Percentiles rank a stretch among this genome's conserved stretches.
Conservation (phyloP, 1,284 basidiomycete genomes). For the Apiotrichum porosum region DNA sequence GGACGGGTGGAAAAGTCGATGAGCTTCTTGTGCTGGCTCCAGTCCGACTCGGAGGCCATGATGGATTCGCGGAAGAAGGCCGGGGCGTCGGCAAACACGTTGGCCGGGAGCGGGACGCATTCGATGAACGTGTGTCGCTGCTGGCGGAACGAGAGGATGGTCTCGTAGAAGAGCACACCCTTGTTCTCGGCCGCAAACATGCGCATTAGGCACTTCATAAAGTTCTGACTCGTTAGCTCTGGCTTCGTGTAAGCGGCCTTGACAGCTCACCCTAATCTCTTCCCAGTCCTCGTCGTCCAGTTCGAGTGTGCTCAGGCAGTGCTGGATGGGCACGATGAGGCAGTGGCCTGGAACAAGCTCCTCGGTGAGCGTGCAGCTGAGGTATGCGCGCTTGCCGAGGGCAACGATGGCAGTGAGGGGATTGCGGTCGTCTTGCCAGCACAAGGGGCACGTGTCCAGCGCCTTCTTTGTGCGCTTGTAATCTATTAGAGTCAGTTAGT, state of each 20-base stretch:
- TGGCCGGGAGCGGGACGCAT: conserved; percentile 79
- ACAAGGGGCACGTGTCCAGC: conserved; percentile 78
- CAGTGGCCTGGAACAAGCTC: conserved; percentile 86
- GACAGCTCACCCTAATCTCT: conserved; percentile 71
- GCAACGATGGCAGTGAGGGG: conserved; percentile 83
- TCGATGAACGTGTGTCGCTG: conserved; percentile 92
- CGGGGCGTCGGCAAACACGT: conserved; percentile 75
- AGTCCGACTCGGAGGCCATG: conserved; percentile 83
- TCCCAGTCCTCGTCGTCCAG: conserved; percentile 98
- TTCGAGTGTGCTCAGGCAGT: conserved; percentile 84
- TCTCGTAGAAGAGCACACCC: conserved; percentile 91
- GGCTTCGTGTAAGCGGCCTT: too few relatives aligned
- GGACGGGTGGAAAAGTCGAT: conserved; percentile 86
- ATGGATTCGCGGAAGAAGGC: conserved; percentile 97
- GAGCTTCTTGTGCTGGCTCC: conserved; percentile 94
- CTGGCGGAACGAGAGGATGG: conserved; percentile 73
- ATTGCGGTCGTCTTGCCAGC: conserved; percentile 73
- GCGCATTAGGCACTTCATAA: conserved; percentile 96
- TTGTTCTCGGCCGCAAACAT: conserved; percentile 87
- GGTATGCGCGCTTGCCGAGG: conserved; percentile 82
- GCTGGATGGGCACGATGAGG: conserved; percentile 91
- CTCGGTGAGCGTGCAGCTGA: conserved; percentile 79
- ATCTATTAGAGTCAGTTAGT: conserved; percentile 54
- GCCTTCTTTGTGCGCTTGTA: conserved; percentile 91
- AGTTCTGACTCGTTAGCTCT: conserved; percentile 69